Evolutionary conservation across 2,329 filamentous ascomycete species (phyloP).

Genomic region (Aureobasidium sp.): DNA sequence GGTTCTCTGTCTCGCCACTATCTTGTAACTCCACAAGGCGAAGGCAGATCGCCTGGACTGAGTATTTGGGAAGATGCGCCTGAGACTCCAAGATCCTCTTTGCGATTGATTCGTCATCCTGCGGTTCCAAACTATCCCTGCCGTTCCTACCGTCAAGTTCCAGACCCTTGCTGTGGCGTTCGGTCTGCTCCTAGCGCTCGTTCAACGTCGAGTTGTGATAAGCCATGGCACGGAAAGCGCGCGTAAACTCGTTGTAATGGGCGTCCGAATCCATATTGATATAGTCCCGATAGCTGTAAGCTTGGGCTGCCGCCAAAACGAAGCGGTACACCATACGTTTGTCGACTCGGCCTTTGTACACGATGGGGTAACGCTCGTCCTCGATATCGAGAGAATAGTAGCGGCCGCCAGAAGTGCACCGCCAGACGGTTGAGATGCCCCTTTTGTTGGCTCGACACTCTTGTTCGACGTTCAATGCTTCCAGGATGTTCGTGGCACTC

Average conservation of each 20-base stretch:
- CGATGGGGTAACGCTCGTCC: not conserved
- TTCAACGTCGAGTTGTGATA: not conserved
- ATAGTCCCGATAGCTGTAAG: not conserved
- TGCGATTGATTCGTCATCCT: not conserved
- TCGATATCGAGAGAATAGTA: not conserved
- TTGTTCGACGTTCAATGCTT: not conserved
- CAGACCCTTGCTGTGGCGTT: too few relatives aligned
- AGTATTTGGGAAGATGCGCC: too few relatives aligned
- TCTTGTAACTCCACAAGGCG: too few relatives aligned
- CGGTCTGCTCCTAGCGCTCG: not conserved
- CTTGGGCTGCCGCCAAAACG: not conserved
- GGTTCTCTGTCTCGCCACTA: too few relatives aligned
- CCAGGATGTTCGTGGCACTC: not conserved
- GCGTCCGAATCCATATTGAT: not conserved
- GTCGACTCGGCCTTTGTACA: not conserved
- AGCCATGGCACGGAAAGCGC: not conserved
- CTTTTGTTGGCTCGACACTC: not conserved
- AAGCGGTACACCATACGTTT: not conserved
- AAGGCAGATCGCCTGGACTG: too few relatives aligned
- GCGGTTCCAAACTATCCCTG: not conserved
- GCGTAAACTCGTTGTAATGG: not conserved
- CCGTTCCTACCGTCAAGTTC: not conserved
- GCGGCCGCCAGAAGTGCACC: not conserved
- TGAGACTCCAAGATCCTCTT: not conserved
- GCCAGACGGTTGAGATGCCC: not conserved